Base-by-base conservation (phyloP, 192 early-diverging fungal genomes). In the Fimicolochytrium jonesii region DNA sequence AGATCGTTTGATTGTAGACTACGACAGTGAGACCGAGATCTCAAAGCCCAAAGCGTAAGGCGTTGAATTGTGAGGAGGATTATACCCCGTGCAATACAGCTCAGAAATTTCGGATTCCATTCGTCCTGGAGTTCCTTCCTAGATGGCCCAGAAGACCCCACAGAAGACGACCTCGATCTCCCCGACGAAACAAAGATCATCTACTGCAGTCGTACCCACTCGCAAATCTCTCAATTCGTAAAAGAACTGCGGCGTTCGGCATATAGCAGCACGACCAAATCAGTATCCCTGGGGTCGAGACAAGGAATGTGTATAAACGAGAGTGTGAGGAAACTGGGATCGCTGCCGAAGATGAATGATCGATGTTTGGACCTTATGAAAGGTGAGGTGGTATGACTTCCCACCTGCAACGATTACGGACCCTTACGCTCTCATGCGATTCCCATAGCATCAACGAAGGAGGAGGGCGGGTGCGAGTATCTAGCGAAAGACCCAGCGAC, bases 141-240 rank as follows among this genome's bases (percentile, higher is more conserved):
- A n/a, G n/a, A n/a, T n/a, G n/a, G n/a, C n/a, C n/a, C n/a, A n/a
- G n/a, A n/a, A n/a, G n/a, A n/a, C n/a, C n/a, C n/a, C n/a, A n/a
- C n/a, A n/a, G n/a, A n/a, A n/a, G n/a, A n/a, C n/a, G n/a, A n/a
- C n/a, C n/a, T n/a, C n/a, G n/a, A n/a, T n/a, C n/a, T n/a, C n/a
- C 79, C 85, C 5, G 81, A 75, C 20, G 79, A 82, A 23, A 80
- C 86, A 4, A 70, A 73, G 47, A 72, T 77, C 35, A 61, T 69
- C 35, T 74, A 70, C 51, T 56, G 68, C 60, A 57, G 59, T 56
- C 71, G 68, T 62, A 81, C 59, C 60, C 95, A 98, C 69, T 95
- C 92, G 4, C 95, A 98, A 71, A 70, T 98, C 15, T 74, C 84
- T 23, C 95, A 98, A 66, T 92, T 98, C 63, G 70, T 95, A 0